These are phyloP conservation scores for Neurospora tetrasperma DNA, from an alignment of 495 filamentous ascomycete species.

Conservation along the genomic window DNA sequence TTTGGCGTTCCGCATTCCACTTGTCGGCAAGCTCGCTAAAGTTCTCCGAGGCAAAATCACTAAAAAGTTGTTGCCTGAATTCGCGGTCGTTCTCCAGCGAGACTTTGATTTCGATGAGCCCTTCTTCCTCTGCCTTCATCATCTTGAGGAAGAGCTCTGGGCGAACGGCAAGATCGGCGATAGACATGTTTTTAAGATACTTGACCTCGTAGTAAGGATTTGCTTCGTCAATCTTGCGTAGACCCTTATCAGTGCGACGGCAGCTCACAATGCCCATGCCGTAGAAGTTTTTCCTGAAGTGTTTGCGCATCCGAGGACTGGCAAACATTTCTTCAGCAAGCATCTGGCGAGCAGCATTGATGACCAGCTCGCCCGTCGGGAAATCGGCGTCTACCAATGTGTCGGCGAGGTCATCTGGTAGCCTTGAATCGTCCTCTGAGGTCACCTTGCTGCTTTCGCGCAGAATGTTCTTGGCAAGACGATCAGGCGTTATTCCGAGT, in stretches of 20 bases:
- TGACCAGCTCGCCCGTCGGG: slow-evolving; percentile 60
- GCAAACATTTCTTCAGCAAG: slow-evolving; percentile 83
- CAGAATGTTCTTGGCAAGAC: slow-evolving; percentile 74
- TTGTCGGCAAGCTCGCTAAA: slow-evolving; percentile 90
- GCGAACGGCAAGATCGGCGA: slow-evolving; percentile 65
- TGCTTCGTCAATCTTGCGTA: slow-evolving; percentile 89
- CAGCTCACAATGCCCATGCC: slow-evolving; percentile 72
- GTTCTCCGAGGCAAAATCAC: slow-evolving; percentile 84
- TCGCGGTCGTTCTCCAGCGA: slow-evolving; percentile 61
- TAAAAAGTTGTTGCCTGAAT: slow-evolving; percentile 63
- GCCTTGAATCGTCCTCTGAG: slow-evolving; percentile 66
- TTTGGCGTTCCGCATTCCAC: slow-evolving; percentile 80
- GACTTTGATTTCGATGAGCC: slow-evolving; percentile 73
- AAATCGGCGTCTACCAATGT: slow-evolving; percentile 61
- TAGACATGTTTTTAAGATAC: slow-evolving; percentile 79
- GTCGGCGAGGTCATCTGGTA: slow-evolving; percentile 81
- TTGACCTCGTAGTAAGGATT: slow-evolving; percentile 98
- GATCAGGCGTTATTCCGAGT: slow-evolving; percentile 82
- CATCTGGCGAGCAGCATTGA: slow-evolving; percentile 72
- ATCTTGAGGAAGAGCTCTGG: slow-evolving; percentile 89
- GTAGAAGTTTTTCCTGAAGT: slow-evolving; percentile 74
- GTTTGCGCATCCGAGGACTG: slow-evolving; percentile 83
- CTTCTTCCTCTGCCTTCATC: slow-evolving; percentile 92
- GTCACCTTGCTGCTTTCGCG: slow-evolving; percentile 66
- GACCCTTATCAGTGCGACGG: slow-evolving; percentile 82